A percentile compares a stretch with the other conserved stretches of the same genome.
These are phyloP conservation scores for Leucocoprinus leucothites DNA, from an alignment of 768 basidiomycete species.

Conservation along the genomic window DNA sequence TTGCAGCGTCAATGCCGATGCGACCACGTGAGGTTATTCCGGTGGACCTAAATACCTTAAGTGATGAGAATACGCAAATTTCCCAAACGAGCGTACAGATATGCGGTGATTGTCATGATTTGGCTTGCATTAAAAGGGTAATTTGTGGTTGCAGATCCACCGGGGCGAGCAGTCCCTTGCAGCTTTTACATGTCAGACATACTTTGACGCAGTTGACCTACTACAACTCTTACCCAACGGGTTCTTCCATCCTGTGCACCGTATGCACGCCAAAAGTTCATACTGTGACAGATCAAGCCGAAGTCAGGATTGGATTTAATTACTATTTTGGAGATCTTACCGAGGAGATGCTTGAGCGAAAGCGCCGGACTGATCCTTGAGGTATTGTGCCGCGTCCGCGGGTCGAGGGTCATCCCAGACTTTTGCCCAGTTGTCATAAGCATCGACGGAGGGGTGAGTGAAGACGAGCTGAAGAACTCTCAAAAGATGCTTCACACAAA, in stretches of 20 bases:
- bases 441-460: slow-evolving; percentile 58
- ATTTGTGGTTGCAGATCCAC: slow-evolving; percentile 45
- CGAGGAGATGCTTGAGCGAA: slow-evolving; percentile 52
- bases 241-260: slow-evolving; percentile 40
- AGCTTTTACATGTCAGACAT: slow-evolving; percentile 30
- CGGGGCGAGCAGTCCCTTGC: slow-evolving; percentile 64
- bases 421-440: slow-evolving; percentile 62
- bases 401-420: slow-evolving; percentile 54
- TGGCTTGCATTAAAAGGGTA: slow-evolving; percentile 52
- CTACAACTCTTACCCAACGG: slow-evolving; percentile 38
- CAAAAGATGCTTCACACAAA: neutral
- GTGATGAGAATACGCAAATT: too few relatives aligned
- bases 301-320: neutral
- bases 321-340: neutral
- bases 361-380: slow-evolving; percentile 48
- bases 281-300: neutral
- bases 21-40: slow-evolving; percentile 63
- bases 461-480: slow-evolving; percentile 46
- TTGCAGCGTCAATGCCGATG: slow-evolving; percentile 51
- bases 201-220: neutral
- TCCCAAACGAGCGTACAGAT: slow-evolving; percentile 37
- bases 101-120: slow-evolving; percentile 62
- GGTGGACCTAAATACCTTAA: slow-evolving; percentile 37
- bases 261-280: slow-evolving; percentile 64
- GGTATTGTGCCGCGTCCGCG: slow-evolving; percentile 55